Conservation (phyloP, 805 yeast genomes). For the Candida berthetii region DNA sequence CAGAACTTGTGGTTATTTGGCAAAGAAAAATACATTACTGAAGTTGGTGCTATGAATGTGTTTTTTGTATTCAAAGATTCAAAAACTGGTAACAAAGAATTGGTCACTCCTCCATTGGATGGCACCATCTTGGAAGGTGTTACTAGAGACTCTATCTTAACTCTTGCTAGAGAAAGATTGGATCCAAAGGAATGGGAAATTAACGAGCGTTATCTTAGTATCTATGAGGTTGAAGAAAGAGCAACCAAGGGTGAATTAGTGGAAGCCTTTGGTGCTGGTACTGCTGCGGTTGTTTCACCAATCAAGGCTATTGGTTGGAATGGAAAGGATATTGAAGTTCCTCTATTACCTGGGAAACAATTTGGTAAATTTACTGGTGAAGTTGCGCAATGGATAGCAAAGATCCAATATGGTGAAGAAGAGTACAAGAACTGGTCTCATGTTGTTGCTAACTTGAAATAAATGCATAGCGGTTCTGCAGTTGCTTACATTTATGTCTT, state of each 20-base stretch:
- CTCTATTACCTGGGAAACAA: constrained; percentile 74
- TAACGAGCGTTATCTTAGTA: constrained; percentile 78
- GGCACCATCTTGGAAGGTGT: constrained; percentile 98
- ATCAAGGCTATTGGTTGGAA: constrained; percentile 81
- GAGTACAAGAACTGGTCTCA: constrained; percentile 51
- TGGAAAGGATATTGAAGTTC: constrained; percentile 69
- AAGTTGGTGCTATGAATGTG: constrained; percentile 97
- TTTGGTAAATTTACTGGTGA: constrained; percentile 72
- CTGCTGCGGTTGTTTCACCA: constrained; percentile 96
- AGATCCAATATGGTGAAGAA: constrained; percentile 83
- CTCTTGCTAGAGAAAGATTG: constrained; percentile 70
- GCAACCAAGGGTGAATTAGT: constrained; percentile 77
- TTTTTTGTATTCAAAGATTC: constrained; percentile 79
- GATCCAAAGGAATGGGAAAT: constrained; percentile 75
- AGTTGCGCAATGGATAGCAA: constrained; percentile 80
- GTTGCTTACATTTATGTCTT: no score
- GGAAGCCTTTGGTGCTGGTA: constrained; percentile 96
- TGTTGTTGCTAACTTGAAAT: constrained; percentile 25
- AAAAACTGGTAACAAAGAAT: constrained; percentile 79
- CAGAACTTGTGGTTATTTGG: constrained; percentile 97
- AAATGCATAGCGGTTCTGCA: no score
- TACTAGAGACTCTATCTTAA: constrained; percentile 83
- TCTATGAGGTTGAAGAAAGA: constrained; percentile 71
- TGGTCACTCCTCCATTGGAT: constrained; percentile 93
- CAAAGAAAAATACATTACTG: constrained; percentile 80